phyloP scores from a whole-genome alignment of 768 basidiomycete genomes.

The Rhodocollybia butyracea region DNA sequence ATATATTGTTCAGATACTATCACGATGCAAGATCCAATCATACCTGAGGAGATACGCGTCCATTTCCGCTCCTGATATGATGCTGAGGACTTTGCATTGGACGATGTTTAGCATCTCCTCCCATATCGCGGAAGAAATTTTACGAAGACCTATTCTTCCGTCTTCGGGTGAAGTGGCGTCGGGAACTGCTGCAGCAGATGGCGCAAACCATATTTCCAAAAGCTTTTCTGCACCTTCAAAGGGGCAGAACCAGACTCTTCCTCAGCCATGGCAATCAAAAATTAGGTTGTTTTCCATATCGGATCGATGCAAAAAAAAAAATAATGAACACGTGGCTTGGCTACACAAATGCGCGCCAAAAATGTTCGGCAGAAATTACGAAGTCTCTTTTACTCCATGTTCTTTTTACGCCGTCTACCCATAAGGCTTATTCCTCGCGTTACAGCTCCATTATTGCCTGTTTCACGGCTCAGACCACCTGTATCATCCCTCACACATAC shows the following conservation, averaged over 20 bases:
- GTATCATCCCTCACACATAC: slow-evolving; percentile 22
- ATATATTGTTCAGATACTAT: slow-evolving; percentile 6
- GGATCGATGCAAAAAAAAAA: slow-evolving; percentile 47
- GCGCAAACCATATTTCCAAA: slow-evolving; percentile 96
- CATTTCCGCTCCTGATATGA: slow-evolving; percentile 82
- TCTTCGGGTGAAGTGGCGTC: slow-evolving; percentile 32
- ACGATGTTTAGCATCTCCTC: slow-evolving; percentile 97
- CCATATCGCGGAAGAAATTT: slow-evolving; percentile 76
- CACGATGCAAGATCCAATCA: slow-evolving; percentile 21
- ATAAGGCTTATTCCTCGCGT: slow-evolving; percentile 43
- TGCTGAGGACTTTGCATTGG: slow-evolving; percentile 92
- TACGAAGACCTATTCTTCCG: slow-evolving; percentile 69
- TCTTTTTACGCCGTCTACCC: slow-evolving; percentile 43
- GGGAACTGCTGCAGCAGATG: slow-evolving; percentile 61
- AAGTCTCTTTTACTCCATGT: slow-evolving; percentile 20
- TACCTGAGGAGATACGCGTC: slow-evolving; percentile 97
- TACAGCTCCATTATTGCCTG: slow-evolving; percentile 47
- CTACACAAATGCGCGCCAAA: not conserved
- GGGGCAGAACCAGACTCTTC: slow-evolving; percentile 37
- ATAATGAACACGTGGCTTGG: slow-evolving; percentile 24
- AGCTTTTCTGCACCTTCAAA: slow-evolving; percentile 96
- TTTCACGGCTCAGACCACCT: slow-evolving; percentile 32
- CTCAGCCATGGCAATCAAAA: slow-evolving; percentile 3
- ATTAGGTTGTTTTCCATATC: not conserved
- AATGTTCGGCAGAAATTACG: not conserved